These are phyloP conservation scores for Mycosarcoma maydis DNA, from an alignment of 1,284 basidiomycete species.

Conservation along the genomic window DNA sequence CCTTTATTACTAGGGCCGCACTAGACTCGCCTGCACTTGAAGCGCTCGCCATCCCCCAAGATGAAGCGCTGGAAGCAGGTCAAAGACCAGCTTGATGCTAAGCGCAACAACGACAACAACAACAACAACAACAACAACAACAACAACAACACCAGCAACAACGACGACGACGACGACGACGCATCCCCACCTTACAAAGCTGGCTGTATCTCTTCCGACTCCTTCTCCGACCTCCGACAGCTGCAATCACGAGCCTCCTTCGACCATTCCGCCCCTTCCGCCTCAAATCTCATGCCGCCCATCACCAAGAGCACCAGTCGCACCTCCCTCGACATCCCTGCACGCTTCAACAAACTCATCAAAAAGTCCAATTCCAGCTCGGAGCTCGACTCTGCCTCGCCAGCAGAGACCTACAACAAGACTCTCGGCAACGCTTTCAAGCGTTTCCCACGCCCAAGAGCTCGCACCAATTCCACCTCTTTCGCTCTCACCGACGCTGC, in stretches of 20 bases:
- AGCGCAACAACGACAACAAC: slow-evolving; percentile 23
- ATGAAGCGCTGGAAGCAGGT: slow-evolving; percentile 43
- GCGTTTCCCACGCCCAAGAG: slow-evolving; percentile 32
- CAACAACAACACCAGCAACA: too few relatives aligned
- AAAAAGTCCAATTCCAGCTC: slow-evolving; percentile 37
- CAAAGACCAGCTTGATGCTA: slow-evolving; percentile 40
- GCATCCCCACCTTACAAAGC: slow-evolving; percentile 24
- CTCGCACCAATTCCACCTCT: slow-evolving; percentile 21
- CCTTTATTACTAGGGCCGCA: neutral
- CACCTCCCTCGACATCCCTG: slow-evolving; percentile 40
- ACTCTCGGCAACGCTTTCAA: slow-evolving; percentile 16
- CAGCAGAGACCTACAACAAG: slow-evolving; percentile 7
- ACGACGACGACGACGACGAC: neutral
- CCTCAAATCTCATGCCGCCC: slow-evolving; percentile 25
- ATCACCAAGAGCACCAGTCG: slow-evolving; percentile 34
- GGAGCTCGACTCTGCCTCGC: slow-evolving; percentile 15
- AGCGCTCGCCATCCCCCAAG: neutral
- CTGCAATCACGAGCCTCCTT: slow-evolving; percentile 10
- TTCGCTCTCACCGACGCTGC: slow-evolving; percentile 4
- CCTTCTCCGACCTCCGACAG: slow-evolving; percentile 30
- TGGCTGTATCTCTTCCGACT: slow-evolving; percentile 35
- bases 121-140: too few relatives aligned
- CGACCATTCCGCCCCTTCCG: slow-evolving; percentile 4
- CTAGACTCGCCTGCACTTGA: neutral
- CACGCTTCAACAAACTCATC: slow-evolving; percentile 33